Evolutionary conservation across 192 early-diverging fungal genomes (phyloP).

Genomic region (Cladochytrium replicatum): DNA sequence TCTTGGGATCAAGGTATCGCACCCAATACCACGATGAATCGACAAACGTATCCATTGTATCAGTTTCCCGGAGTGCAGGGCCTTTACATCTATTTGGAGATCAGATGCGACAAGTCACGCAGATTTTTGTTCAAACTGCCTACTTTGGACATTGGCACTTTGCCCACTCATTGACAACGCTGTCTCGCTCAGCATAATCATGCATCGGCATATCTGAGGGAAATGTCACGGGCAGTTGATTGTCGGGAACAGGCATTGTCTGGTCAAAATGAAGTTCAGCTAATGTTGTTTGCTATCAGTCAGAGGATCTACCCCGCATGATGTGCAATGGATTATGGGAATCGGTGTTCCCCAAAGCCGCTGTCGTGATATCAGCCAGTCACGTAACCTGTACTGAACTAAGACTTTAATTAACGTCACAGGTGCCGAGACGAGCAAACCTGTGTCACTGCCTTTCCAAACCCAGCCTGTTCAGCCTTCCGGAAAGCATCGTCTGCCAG

Average conservation of each 20-base stretch:
- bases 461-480: too few species aligned
- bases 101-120: neutral
- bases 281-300: neutral
- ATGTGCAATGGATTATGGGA: constrained; percentile 79
- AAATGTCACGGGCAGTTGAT: constrained; percentile 67
- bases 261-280: constrained; percentile 6
- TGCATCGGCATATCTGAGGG: constrained; percentile 40
- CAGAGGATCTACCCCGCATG: constrained; percentile 57
- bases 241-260: constrained; percentile 71
- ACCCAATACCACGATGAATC: constrained; percentile 97
- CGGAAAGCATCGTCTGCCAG: too few species aligned
- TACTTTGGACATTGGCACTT: constrained; percentile 70
- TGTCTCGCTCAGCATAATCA: constrained; percentile 50
- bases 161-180: constrained; percentile 65
- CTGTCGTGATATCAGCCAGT: constrained; percentile 94
- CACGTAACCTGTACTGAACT: constrained; percentile 66
- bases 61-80: constrained; percentile 69
- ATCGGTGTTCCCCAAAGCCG: constrained; percentile 96
- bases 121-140: constrained; percentile 6
- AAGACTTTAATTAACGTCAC: neutral
- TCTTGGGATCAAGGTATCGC: constrained; percentile 70
- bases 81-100: constrained; percentile 44
- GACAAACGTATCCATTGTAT: constrained; percentile 97
- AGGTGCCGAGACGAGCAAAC: too few species aligned
- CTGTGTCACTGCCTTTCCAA: too few species aligned